A percentile compares a stretch with the other conserved stretches of the same genome.
phyloP scores from a whole-genome alignment of 2,329 filamentous ascomycete genomes.

The Fusarium sp. region DNA sequence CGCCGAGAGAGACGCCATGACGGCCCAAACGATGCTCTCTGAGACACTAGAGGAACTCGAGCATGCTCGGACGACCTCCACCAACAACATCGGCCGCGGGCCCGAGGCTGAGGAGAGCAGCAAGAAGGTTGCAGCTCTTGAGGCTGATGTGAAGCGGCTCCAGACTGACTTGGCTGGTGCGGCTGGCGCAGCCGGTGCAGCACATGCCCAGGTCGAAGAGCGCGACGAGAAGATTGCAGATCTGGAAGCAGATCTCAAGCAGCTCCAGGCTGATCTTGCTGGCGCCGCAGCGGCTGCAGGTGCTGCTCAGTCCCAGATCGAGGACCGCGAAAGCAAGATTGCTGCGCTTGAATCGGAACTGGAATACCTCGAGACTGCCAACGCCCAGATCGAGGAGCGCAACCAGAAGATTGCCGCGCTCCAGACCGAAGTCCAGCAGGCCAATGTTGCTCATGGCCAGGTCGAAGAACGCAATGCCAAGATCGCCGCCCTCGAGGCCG shows the following conservation, averaged over 20 bases:
- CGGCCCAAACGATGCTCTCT: slow-evolving; percentile 62
- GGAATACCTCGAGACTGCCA: slow-evolving; percentile 28
- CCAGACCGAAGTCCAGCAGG: slow-evolving; percentile 3
- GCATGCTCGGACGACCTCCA: slow-evolving; percentile 41
- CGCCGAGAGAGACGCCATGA: slow-evolving; percentile 53
- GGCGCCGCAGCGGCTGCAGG: slow-evolving; percentile 12
- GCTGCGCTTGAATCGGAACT: slow-evolving; percentile 33
- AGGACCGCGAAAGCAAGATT: slow-evolving; percentile 40
- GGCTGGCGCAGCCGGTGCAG: slow-evolving; percentile 38
- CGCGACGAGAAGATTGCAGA: slow-evolving; percentile 54
- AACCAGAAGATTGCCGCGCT: slow-evolving; percentile 34
- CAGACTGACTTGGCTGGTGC: slow-evolving; percentile 36
- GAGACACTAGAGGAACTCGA: slow-evolving; percentile 62
- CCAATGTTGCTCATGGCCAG: slow-evolving; percentile 15
- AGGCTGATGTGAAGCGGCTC: slow-evolving; percentile 51
- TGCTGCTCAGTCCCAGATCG: slow-evolving; percentile 30
- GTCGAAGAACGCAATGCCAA: slow-evolving; percentile 36
- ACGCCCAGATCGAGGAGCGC: slow-evolving; percentile 40
- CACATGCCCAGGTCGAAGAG: slow-evolving; percentile 47
- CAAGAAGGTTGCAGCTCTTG: slow-evolving; percentile 55
- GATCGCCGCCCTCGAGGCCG: slow-evolving; percentile 34
- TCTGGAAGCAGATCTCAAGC: slow-evolving; percentile 49
- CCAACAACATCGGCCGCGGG: slow-evolving; percentile 34
- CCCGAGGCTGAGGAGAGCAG: slow-evolving; percentile 48
- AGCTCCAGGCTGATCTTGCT: slow-evolving; percentile 35